A percentile compares a stretch with the other conserved stretches of the same genome.
phyloP scores from a whole-genome alignment of 768 basidiomycete species.

The Podaxis sp. region DNA sequence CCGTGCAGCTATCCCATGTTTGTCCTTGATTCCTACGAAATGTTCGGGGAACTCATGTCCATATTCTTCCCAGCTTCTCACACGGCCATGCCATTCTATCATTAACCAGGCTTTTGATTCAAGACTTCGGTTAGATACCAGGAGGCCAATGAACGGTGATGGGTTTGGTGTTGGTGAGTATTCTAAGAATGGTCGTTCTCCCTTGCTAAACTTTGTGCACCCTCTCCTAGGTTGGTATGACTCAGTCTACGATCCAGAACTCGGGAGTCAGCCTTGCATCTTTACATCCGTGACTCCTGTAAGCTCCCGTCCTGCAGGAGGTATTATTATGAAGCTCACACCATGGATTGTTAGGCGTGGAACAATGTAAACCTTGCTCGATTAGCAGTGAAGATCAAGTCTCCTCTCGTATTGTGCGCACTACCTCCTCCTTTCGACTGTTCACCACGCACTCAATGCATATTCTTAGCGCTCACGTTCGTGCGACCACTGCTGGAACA shows the following conservation, averaged over 20 bases:
- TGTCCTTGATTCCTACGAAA: conserved; percentile 21
- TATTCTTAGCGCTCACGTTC: conserved; percentile 74
- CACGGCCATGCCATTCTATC: conserved; percentile 91
- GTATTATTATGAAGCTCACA: neutral
- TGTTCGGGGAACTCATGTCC: conserved; percentile 5
- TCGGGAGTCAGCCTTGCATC: conserved; percentile 87
- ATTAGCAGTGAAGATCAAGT: conserved; percentile 95
- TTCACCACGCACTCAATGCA: neutral
- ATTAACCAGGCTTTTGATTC: conserved; percentile 98
- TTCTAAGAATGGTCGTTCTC: neutral
- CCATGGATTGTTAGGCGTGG: conserved; percentile 67
- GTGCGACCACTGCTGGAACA: conserved; percentile 90
- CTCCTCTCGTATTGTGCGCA: conserved; percentile 88
- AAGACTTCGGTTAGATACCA: conserved; percentile 74
- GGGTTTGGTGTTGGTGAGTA: conserved; percentile 91
- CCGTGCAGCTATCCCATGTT: conserved; percentile 88
- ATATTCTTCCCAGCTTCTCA: conserved; percentile 61
- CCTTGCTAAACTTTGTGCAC: neutral
- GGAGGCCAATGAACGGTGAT: conserved; percentile 91
- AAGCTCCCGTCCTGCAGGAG: neutral
- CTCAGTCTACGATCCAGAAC: conserved; percentile 76
- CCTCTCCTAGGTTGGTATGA: conserved; percentile 84
- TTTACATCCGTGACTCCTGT: conserved; percentile 96
- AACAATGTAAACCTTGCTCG: conserved; percentile 93
- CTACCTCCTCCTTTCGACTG: neutral